A percentile compares a stretch with the other conserved stretches of the same genome.
These are phyloP conservation scores for Rhododendron ovatum DNA, from an alignment of 148 eudicot genomes.

Conservation along the genomic window DNA sequence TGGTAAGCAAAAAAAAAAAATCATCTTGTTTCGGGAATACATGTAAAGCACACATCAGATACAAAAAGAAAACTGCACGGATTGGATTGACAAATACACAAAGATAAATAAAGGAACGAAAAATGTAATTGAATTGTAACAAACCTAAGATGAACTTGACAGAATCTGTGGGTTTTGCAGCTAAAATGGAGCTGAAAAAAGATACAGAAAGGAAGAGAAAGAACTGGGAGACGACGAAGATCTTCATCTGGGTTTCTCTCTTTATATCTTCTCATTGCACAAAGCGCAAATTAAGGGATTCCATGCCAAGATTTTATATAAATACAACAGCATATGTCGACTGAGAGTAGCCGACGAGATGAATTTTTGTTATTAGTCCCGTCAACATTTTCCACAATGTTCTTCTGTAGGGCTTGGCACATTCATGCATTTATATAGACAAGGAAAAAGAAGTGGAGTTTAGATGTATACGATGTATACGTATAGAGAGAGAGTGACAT, in stretches of 20 bases:
- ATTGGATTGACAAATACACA: not conserved
- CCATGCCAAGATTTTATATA: constrained; percentile 11
- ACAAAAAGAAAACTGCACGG: not conserved
- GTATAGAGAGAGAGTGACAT: constrained; percentile 11
- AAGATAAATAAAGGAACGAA: not conserved
- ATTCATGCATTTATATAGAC: not conserved
- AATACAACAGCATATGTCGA: not conserved
- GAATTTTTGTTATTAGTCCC: not conserved
- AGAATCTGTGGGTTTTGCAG: constrained; percentile 3
- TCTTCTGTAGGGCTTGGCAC: not conserved
- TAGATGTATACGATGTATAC: not conserved
- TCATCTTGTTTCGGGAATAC: not conserved
- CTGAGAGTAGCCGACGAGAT: not conserved
- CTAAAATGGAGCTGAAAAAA: constrained; percentile 9
- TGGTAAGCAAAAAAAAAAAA: not conserved
- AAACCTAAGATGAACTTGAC: constrained; percentile 21
- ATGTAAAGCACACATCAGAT: not conserved
- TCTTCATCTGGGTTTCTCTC: constrained; percentile 11
- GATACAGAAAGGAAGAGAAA: not conserved
- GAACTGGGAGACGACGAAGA: not conserved
- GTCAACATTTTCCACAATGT: not conserved
- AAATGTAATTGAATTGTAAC: not conserved
- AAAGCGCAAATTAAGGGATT: constrained; percentile 14
- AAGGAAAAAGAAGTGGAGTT: not conserved
- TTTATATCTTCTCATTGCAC: constrained; percentile 3